These are phyloP conservation scores for Aspergillus nomiae DNA, from an alignment of 2,329 filamentous ascomycete genomes.

Conservation along the genomic window DNA sequence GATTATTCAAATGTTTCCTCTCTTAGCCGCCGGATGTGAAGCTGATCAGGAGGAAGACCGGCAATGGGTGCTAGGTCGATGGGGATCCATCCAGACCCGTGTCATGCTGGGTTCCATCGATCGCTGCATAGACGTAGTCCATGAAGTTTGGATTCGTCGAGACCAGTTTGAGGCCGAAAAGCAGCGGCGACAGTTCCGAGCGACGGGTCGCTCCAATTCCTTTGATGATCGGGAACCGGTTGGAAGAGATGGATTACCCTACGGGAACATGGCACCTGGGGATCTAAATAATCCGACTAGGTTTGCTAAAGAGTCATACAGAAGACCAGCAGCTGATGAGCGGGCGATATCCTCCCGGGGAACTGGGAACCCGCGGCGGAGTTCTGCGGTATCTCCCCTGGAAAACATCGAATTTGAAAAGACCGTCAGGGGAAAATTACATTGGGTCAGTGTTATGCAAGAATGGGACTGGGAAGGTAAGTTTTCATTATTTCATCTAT, in stretches of 20 bases:
- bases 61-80: constrained; percentile 65
- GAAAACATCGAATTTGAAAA: constrained; percentile 59
- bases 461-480: constrained; percentile 72
- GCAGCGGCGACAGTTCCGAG: constrained; percentile 32
- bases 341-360: no score
- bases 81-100: constrained; percentile 61
- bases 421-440: constrained; percentile 65
- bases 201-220: constrained; percentile 21
- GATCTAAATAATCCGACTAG: not conserved
- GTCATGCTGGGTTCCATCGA: constrained; percentile 72
- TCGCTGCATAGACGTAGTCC: constrained; percentile 64
- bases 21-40: constrained; percentile 69
- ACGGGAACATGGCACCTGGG: constrained; percentile 6
- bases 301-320: constrained; percentile 29
- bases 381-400: constrained; percentile 34
- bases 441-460: constrained; percentile 72
- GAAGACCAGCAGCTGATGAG: constrained; percentile 11
- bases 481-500: constrained; percentile 23
- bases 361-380: constrained; percentile 24
- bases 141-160: constrained; percentile 67
- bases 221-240: constrained; percentile 14
- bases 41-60: constrained; percentile 61
- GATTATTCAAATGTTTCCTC: constrained; percentile 71
- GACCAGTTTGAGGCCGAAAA: constrained; percentile 55
- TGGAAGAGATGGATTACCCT: constrained; percentile 18